phyloP scores from a whole-genome alignment of 2,329 filamentous ascomycete genomes.

The Colletotrichum siamense region DNA sequence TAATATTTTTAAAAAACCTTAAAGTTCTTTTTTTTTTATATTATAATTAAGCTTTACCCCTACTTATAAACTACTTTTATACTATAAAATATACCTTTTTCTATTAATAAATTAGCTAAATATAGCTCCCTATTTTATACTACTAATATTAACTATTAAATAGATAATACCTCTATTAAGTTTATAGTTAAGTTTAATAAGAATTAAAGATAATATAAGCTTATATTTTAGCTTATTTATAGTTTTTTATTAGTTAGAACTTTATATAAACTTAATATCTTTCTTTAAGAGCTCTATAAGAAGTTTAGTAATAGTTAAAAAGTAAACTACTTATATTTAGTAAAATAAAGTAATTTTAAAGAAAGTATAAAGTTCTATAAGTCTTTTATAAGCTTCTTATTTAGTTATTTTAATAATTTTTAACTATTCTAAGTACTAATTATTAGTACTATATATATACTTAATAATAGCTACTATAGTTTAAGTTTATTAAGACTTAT shows the following conservation, averaged over 20 bases:
- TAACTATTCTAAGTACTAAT: neutral
- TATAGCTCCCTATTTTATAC: too few species aligned
- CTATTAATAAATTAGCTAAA: too few species aligned
- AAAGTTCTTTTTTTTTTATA: too few species aligned
- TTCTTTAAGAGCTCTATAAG: neutral
- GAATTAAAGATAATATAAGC: neutral
- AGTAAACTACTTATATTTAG: neutral
- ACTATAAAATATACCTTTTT: too few species aligned
- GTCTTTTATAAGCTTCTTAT: neutral
- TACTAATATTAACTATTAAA: neutral
- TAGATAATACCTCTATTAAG: neutral
- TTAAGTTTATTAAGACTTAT: neutral
- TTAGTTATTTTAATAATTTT: neutral
- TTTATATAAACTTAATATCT: neutral
- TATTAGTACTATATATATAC: neutral
- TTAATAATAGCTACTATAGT: neutral
- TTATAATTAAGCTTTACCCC: too few species aligned
- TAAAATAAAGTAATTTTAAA: neutral
- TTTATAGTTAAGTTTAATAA: neutral
- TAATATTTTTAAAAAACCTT: too few species aligned
- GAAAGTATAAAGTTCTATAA: neutral
- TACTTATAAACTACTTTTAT: too few species aligned
- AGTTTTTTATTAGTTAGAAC: neutral
- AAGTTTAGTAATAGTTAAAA: neutral
- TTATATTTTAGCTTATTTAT: neutral